Base-by-base conservation (phyloP, 169 alveolate genomes). In the Cystoisospora suis region DNA sequence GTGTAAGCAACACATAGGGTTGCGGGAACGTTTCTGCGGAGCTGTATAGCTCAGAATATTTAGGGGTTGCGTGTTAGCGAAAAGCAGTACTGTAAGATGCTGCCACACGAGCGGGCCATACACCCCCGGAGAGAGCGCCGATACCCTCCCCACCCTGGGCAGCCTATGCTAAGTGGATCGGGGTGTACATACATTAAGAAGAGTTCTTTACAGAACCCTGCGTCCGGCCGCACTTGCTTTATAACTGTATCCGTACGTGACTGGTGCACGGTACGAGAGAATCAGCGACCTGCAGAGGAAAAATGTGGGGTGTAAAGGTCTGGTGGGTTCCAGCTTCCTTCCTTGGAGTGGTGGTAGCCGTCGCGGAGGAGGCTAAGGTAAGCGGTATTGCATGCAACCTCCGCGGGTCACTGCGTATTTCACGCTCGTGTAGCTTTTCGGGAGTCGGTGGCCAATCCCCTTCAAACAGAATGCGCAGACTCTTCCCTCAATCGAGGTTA, bases 381-480 rank as follows among this genome's bases (percentile, higher is more conserved):
- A 29, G 5, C 44, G 79, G 1, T 34, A 2, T 65, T 5, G 29
- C 44, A 27, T 29, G 32, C 79, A 65, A 20, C 46, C 42, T 2
- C 29, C 36, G 46, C 29, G 79, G 42, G 12, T 3, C 27, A 29
- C 29, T 40, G 36, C 29, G 75, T 29, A n/a, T n/a, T n/a, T n/a
- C n/a, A n/a, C 46, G 59, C 32, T 7, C 23, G 23, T 72, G 27
- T 56, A 72, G 83, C 58, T 2, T 20, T 9, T 15, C 2, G 56
- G 27, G 59, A 7, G 56, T 17, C 29, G 29, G 7, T 92, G 92
- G 93, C 94, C 93, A n/a, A 90, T 92, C 3, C 87, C 47, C 32
- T 92, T 92, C 61, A 36, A 75, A 29, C 89, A 92, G 56, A 89
- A 86, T 65, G 88, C 93, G 1, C 91, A 93, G 89, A 93, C 93